Conservation (phyloP, 441 rosid species). For the Euphorbia celastroides region DNA sequence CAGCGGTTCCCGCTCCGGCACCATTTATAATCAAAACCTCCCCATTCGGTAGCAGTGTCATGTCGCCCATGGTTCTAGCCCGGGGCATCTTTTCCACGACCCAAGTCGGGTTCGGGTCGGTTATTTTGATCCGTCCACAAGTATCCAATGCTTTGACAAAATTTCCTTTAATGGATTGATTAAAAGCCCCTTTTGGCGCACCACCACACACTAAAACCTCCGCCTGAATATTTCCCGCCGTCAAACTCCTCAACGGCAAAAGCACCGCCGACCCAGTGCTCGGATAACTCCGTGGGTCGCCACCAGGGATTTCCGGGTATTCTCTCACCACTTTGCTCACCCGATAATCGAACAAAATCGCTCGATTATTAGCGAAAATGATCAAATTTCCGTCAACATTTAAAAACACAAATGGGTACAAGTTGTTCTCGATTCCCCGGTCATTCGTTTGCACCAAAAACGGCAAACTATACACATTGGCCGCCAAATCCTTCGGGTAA, state of each 20-base stretch:
- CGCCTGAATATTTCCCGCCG: slow-evolving; percentile 23
- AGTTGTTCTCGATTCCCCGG: slow-evolving; percentile 48
- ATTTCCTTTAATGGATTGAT: slow-evolving; percentile 17
- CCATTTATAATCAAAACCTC: slow-evolving; percentile 69
- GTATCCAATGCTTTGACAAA: slow-evolving; percentile 49
- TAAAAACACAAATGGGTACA: slow-evolving; percentile 78
- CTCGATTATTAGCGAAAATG: slow-evolving; percentile 71
- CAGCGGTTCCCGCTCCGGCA: slow-evolving; percentile 56
- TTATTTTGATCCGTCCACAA: slow-evolving; percentile 63
- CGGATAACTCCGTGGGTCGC: slow-evolving; percentile 72
- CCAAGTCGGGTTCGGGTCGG: slow-evolving; percentile 53
- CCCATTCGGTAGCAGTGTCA: slow-evolving; percentile 66
- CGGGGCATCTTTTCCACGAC: slow-evolving; percentile 68
- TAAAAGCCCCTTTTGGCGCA: slow-evolving; percentile 47
- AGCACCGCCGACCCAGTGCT: slow-evolving; percentile 82
- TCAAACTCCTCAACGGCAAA: slow-evolving; percentile 50
- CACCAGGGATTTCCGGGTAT: slow-evolving; percentile 52
- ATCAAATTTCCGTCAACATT: slow-evolving; percentile 72
- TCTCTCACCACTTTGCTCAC: slow-evolving; percentile 38
- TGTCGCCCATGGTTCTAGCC: slow-evolving; percentile 79
- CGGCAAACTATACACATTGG: slow-evolving; percentile 24
- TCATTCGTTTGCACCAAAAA: slow-evolving; percentile 57
- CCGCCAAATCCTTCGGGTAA: slow-evolving; percentile 30
- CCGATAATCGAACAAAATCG: slow-evolving; percentile 54
- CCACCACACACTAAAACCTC: slow-evolving; percentile 89